phyloP scores from a whole-genome alignment of 148 eudicot species.

The Cornus kousa region DNA sequence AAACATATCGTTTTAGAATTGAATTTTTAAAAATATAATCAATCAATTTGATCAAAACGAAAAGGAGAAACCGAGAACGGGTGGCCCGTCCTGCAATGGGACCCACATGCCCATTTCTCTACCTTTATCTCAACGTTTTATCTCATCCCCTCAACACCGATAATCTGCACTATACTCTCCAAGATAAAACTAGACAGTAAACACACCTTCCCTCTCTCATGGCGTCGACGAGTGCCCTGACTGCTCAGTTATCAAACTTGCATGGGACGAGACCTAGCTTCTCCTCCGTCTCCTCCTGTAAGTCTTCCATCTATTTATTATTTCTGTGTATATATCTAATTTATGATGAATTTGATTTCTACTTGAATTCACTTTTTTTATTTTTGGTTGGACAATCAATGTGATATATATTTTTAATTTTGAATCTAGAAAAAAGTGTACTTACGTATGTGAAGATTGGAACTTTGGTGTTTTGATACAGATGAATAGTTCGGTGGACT shows the following conservation, averaged over 20 bases:
- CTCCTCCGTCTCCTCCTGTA: constrained; percentile 9
- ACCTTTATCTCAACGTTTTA: neutral
- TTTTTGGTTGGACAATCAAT: neutral
- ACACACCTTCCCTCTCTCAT: constrained; percentile 12
- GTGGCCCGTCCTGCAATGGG: no score
- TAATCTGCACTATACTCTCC: neutral
- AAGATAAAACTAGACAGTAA: neutral
- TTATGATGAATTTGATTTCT: neutral
- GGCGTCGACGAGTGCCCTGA: constrained; percentile 26
- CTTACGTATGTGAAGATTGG: neutral
- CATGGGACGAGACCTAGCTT: neutral
- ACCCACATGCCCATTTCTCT: no score
- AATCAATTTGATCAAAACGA: no score
- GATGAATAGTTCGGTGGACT: no score
- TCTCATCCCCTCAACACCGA: neutral
- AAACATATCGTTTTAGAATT: no score
- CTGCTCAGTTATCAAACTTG: constrained; percentile 21
- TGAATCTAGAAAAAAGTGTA: neutral
- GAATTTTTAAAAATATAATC: no score
- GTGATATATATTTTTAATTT: neutral
- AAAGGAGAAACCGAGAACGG: no score
- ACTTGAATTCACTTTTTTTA: neutral
- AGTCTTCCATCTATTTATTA: constrained; percentile 2
- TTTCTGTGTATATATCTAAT: neutral
- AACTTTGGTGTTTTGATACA: no score